Evolutionary conservation across 805 yeast species (phyloP).

Genomic region (Alloascoidea africana): DNA sequence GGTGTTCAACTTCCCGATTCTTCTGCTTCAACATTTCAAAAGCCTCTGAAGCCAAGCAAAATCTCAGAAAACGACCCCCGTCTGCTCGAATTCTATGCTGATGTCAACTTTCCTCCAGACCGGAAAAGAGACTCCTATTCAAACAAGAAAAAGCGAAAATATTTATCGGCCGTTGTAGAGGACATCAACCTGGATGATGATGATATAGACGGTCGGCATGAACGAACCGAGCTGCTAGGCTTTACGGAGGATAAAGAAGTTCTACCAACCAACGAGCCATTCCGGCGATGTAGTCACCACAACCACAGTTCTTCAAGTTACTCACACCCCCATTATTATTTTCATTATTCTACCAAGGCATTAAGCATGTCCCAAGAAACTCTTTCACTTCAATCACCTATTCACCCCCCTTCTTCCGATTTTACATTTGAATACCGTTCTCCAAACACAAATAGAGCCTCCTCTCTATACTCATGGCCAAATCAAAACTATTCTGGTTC

Average conservation of each 20-base stretch:
- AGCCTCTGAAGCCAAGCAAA: not conserved
- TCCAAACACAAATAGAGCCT: not conserved
- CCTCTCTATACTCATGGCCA: not conserved
- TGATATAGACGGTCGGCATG: constrained; percentile 1
- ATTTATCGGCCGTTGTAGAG: not conserved
- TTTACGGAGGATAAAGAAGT: not conserved
- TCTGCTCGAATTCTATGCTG: not conserved
- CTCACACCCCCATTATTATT: not conserved
- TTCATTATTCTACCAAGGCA: too few species aligned
- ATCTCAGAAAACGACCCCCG: not conserved
- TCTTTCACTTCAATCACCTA: not conserved
- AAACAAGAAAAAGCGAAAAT: constrained; percentile 1
- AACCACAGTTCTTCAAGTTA: not conserved
- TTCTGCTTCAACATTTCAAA: not conserved
- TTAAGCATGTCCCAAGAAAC: not conserved
- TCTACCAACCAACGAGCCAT: not conserved
- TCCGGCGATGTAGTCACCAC: not conserved
- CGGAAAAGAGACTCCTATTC: not conserved
- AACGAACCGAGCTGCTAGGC: constrained; percentile 1
- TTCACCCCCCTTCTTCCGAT: not conserved
- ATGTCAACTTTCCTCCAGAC: not conserved
- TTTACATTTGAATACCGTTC: not conserved
- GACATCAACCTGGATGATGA: not conserved
- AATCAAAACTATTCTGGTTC: not conserved
- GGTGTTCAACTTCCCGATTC: too few species aligned